Percentiles rank a stretch among this genome's conserved stretches.
Conservation (phyloP, 805 yeast genomes). For the Torulaspora maleeae region DNA sequence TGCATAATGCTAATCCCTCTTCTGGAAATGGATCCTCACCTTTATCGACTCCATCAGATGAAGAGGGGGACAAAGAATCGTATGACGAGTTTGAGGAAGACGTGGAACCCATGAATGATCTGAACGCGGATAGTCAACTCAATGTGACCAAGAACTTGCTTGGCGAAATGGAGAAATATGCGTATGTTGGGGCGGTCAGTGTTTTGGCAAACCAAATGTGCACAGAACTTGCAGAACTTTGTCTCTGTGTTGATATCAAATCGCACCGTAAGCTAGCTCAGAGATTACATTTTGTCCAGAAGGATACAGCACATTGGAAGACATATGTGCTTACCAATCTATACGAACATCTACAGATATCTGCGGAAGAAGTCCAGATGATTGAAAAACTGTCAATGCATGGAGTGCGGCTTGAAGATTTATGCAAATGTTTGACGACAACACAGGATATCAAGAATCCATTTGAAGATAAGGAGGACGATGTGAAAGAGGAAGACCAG, state of each 20-base stretch:
- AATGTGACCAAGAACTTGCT: constrained; percentile 76
- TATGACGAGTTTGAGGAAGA: constrained; percentile 41
- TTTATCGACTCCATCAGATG: constrained; percentile 11
- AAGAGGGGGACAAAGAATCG: constrained; percentile 29
- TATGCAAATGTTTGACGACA: constrained; percentile 57
- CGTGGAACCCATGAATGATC: constrained; percentile 33
- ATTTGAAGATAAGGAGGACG: constrained; percentile 25
- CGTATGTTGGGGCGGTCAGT: constrained; percentile 82
- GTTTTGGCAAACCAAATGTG: constrained; percentile 78
- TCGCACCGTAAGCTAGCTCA: constrained; percentile 48
- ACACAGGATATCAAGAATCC: constrained; percentile 51
- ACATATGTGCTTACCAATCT: constrained; percentile 62
- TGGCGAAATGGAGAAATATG: constrained; percentile 79
- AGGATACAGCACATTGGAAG: constrained; percentile 82
- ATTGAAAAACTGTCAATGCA: constrained; percentile 80
- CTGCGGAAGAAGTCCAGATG: constrained; percentile 76
- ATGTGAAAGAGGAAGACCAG: constrained; percentile 13
- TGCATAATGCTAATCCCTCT: constrained; percentile 15
- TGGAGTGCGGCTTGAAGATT: constrained; percentile 70
- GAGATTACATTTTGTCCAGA: constrained; percentile 61
- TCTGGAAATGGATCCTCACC: constrained; percentile 6
- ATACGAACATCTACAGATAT: constrained; percentile 75
- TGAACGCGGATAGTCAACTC: constrained; percentile 47
- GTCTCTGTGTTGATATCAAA: constrained; percentile 47
- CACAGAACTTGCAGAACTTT: constrained; percentile 60